phyloP scores from a whole-genome alignment of 192 early-diverging fungal genomes.

The Gorgonomyces haynaldii region DNA sequence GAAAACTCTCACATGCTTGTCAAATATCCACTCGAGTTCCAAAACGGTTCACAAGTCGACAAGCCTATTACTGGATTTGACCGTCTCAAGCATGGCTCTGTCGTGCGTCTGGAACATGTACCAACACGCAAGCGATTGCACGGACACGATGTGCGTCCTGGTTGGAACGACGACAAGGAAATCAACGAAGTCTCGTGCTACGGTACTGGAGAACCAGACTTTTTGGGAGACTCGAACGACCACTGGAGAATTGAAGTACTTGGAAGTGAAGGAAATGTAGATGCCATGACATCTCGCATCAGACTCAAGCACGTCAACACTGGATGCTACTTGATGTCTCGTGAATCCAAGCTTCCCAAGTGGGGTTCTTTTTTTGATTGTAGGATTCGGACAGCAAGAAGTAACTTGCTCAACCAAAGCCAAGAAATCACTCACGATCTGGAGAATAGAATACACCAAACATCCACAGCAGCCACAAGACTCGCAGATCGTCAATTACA shows the following conservation, averaged over 20 bases:
- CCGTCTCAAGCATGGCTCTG: slow-evolving; percentile 53
- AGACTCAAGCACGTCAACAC: slow-evolving; percentile 67
- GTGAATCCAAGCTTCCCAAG: slow-evolving; percentile 58
- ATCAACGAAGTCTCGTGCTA: slow-evolving; percentile 41
- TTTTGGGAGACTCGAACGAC: slow-evolving; percentile 83
- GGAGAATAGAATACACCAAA: slow-evolving; percentile 31
- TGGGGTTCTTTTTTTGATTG: slow-evolving; percentile 49
- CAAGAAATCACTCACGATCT: slow-evolving; percentile 8
- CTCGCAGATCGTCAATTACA: slow-evolving; percentile 27
- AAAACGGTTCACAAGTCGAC: slow-evolving; percentile 16
- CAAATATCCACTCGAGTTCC: slow-evolving; percentile 25
- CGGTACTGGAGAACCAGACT: slow-evolving; percentile 29
- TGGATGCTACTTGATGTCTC: slow-evolving; percentile 70
- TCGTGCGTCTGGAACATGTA: slow-evolving; percentile 57
- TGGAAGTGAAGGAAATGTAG: slow-evolving; percentile 49
- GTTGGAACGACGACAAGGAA: slow-evolving; percentile 29
- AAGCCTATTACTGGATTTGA: slow-evolving; percentile 13
- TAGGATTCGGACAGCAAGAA: slow-evolving; percentile 70
- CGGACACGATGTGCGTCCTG: slow-evolving; percentile 25
- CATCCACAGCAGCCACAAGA: slow-evolving; percentile 17
- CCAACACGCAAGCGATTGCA: slow-evolving; percentile 29
- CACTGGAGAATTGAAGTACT: slow-evolving; percentile 79
- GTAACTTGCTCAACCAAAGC: slow-evolving; percentile 80
- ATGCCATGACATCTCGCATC: slow-evolving; percentile 47
- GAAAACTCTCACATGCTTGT: slow-evolving; percentile 73